Base-by-base conservation (phyloP, 2,329 filamentous ascomycete genomes). In the Scedosporium dehoogii region DNA sequence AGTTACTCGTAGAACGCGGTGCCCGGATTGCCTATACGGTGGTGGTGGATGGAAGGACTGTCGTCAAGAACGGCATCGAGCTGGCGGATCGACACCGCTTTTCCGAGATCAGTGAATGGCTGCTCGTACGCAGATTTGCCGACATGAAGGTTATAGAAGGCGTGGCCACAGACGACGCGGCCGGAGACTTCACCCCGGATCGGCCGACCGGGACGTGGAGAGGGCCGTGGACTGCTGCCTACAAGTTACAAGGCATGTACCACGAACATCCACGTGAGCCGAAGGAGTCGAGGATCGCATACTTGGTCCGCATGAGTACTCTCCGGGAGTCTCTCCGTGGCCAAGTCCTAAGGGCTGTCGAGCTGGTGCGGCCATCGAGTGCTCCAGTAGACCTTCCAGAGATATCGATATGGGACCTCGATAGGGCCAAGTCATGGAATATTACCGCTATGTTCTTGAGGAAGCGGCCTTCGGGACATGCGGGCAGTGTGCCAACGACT, bases 121-220 rank as follows among this genome's bases (percentile, higher is more conserved):
- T 68, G 6, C 64, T 67, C 9, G 64, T 67, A 33, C 60, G 33
- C 10, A 62, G 62, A 10, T 48, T 61, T 55, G 62, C 18, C 3
- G 61, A 59, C 12, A 42, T 21, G 12, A 55, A 42, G 16, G 14
- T 51, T 38, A 33, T 61, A 7, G 16, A 25, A 16, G 14, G 7
- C 16, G 14, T 9, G n/a, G 38, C n/a, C 2, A 10, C 2, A 9
- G 18, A 27, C 12, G 18, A 55, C 21, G 10, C 10, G 33, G 33
- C 3, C 3, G 33, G 33, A 38, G 33, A 38, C 10, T 38, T 12
- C 7, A 16, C 56, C 7, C 4, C 16, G 10, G 58, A 16, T 7
- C 16, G 16, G 18, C 23, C 18, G 1, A 12, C 16, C 7, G 53
- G 57, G 59, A 46, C 5, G 29, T 61, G 59, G 59, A 23, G 46